Evolutionary conservation across 768 basidiomycete genomes (phyloP).

Genomic region (Gyrodon lividus): DNA sequence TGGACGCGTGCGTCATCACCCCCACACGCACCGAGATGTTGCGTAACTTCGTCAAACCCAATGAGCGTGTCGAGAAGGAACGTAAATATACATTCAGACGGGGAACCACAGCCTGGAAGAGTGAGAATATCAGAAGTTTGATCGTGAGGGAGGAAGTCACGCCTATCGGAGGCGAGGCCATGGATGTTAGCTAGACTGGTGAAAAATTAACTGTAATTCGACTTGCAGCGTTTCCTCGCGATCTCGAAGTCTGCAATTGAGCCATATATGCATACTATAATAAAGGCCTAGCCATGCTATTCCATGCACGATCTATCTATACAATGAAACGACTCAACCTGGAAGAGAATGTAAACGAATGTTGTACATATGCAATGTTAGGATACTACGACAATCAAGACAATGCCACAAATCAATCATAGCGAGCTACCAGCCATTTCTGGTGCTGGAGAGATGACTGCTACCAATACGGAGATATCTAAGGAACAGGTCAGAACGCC

Average conservation of each 20-base stretch:
- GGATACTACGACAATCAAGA: background rate
- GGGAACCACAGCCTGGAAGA: constrained; percentile 90
- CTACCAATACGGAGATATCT: constrained; percentile 70
- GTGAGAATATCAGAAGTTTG: constrained; percentile 69
- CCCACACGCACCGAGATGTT: constrained; percentile 86
- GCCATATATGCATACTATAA: constrained; percentile 14
- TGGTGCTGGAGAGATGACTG: constrained; percentile 54
- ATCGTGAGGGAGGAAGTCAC: constrained; percentile 72
- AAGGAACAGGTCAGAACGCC: constrained; percentile 8
- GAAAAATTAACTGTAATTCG: constrained; percentile 5
- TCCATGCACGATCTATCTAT: constrained; percentile 25
- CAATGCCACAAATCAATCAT: constrained; percentile 12
- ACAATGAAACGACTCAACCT: constrained; percentile 13
- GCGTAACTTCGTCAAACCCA: constrained; percentile 91
- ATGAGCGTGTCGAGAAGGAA: constrained; percentile 79
- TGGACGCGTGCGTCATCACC: constrained; percentile 96
- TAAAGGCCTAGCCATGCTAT: constrained; percentile 6
- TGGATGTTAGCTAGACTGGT: constrained; percentile 69
- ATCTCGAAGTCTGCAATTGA: background rate
- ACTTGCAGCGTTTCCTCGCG: background rate
- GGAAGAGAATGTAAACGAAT: constrained; percentile 18
- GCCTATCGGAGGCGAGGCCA: constrained; percentile 59
- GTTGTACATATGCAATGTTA: constrained; percentile 23
- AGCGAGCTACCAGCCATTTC: constrained; percentile 19
- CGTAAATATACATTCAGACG: constrained; percentile 66